Conservation (phyloP, 495 filamentous ascomycete species). For the Haplographium delicatum region DNA sequence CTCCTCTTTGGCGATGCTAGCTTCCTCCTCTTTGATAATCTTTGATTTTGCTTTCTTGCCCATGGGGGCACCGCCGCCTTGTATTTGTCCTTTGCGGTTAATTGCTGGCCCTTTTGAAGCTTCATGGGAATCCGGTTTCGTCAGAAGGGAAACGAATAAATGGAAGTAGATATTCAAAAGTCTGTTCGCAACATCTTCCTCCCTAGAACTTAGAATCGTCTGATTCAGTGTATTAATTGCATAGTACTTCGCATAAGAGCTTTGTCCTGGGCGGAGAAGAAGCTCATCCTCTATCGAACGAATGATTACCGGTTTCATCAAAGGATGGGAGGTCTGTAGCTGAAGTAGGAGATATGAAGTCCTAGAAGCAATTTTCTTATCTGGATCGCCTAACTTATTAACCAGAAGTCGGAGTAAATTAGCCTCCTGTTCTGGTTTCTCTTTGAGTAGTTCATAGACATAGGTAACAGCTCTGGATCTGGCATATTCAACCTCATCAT, state of each 20-base stretch:
- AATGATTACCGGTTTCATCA: slow-evolving; percentile 88
- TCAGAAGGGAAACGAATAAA: slow-evolving; percentile 72
- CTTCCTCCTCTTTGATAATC: slow-evolving; percentile 45
- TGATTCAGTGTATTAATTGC: slow-evolving; percentile 95
- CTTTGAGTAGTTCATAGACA: slow-evolving; percentile 81
- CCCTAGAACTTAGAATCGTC: slow-evolving; percentile 79
- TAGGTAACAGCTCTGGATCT: slow-evolving; percentile 79
- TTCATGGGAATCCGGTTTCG: slow-evolving; percentile 38
- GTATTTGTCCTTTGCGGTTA: slow-evolving; percentile 37
- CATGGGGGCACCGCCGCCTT: slow-evolving; percentile 45
- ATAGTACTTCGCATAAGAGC: slow-evolving; percentile 84
- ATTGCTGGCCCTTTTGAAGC: slow-evolving; percentile 18
- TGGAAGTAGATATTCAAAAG: slow-evolving; percentile 87
- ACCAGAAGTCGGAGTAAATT: slow-evolving; percentile 87
- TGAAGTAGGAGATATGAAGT: slow-evolving; percentile 91
- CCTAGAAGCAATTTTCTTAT: slow-evolving; percentile 89
- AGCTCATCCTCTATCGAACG: slow-evolving; percentile 78
- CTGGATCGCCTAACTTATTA: slow-evolving; percentile 91
- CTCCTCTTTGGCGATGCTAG: slow-evolving; percentile 57
- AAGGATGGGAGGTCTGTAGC: slow-evolving; percentile 76
- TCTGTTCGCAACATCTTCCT: slow-evolving; percentile 74
- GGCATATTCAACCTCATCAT: slow-evolving; percentile 90
- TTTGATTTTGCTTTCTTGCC: slow-evolving; percentile 47
- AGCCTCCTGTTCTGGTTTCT: slow-evolving; percentile 96
- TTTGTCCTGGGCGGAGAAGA: slow-evolving; percentile 82